Conservation (phyloP, 306 rosid species). For the Pterocarpus macrocarpus region DNA sequence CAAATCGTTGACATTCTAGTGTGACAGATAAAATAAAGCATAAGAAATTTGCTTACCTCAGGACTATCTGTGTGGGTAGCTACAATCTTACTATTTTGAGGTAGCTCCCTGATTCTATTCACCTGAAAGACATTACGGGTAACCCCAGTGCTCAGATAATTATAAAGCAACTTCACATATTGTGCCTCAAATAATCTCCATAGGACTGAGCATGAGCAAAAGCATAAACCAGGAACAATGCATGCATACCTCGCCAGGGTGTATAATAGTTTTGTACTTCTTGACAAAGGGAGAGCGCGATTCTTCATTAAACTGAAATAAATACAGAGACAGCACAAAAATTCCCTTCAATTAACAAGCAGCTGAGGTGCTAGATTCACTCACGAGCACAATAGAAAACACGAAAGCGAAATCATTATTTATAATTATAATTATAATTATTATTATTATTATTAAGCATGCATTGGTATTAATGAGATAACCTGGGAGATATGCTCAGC, state of each 20-base stretch:
- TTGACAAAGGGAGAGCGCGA: slow-evolving; percentile 94
- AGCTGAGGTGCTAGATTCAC: not conserved
- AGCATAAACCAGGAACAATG: not conserved
- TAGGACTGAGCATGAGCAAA: not conserved
- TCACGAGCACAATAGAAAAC: not conserved
- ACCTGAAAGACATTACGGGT: slow-evolving; percentile 63
- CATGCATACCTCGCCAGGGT: slow-evolving; percentile 91
- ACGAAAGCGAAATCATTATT: not conserved
- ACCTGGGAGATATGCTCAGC: slow-evolving; percentile 92
- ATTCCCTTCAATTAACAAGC: not conserved
- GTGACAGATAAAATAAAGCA: slow-evolving; percentile 22
- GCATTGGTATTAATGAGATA: not conserved
- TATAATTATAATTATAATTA: not conserved
- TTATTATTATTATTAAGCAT: not conserved
- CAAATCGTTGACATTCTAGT: slow-evolving; percentile 16
- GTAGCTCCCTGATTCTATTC: slow-evolving; percentile 94
- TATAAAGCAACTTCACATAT: not conserved
- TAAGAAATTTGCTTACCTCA: slow-evolving; percentile 61
- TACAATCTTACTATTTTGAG: slow-evolving; percentile 74
- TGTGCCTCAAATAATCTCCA: too few relatives aligned
- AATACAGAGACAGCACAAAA: not conserved
- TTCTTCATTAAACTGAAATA: slow-evolving; percentile 86
- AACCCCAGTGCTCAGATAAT: slow-evolving; percentile 7
- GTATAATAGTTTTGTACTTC: slow-evolving; percentile 91
- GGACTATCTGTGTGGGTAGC: slow-evolving; percentile 99